phyloP scores from a whole-genome alignment of 306 rosid species.

The Luffa acutangula region DNA sequence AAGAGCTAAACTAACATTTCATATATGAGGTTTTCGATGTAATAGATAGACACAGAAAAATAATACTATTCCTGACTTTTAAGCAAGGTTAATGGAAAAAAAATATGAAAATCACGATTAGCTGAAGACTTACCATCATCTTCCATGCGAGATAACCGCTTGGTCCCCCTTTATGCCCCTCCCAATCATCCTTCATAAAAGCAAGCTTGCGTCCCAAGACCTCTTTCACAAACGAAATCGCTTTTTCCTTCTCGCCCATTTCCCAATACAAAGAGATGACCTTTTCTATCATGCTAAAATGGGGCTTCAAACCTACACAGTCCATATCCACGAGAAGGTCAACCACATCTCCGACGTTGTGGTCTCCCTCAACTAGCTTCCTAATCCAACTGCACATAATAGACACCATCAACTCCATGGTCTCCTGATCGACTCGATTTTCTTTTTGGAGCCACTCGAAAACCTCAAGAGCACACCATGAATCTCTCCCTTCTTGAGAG shows the following conservation, averaged over 20 bases:
- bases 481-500: slow-evolving; percentile 94
- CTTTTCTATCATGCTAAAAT: slow-evolving; percentile 89
- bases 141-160: slow-evolving; percentile 99
- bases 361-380: slow-evolving; percentile 63
- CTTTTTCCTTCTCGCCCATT: slow-evolving; percentile 67
- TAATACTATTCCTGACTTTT: not conserved
- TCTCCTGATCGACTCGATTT: slow-evolving; percentile 87
- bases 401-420: slow-evolving; percentile 95
- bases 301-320: slow-evolving; percentile 87
- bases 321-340: slow-evolving; percentile 94
- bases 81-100: not conserved
- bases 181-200: slow-evolving; percentile 27
- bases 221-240: slow-evolving; percentile 60
- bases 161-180: slow-evolving; percentile 78
- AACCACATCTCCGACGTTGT: slow-evolving; percentile 62
- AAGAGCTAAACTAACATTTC: not conserved
- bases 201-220: slow-evolving; percentile 60
- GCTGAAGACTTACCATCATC: slow-evolving; percentile 64
- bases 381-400: slow-evolving; percentile 90
- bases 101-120: not conserved
- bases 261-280: slow-evolving; percentile 95
- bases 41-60: not conserved
- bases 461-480: slow-evolving; percentile 97
- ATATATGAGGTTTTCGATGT: not conserved
- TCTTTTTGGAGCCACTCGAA: slow-evolving; percentile 95